Evolutionary conservation across 2,329 filamentous ascomycete genomes (phyloP), one percentile per base, ranked within the genome.

Genomic region (Trichophyton rubrum): DNA sequence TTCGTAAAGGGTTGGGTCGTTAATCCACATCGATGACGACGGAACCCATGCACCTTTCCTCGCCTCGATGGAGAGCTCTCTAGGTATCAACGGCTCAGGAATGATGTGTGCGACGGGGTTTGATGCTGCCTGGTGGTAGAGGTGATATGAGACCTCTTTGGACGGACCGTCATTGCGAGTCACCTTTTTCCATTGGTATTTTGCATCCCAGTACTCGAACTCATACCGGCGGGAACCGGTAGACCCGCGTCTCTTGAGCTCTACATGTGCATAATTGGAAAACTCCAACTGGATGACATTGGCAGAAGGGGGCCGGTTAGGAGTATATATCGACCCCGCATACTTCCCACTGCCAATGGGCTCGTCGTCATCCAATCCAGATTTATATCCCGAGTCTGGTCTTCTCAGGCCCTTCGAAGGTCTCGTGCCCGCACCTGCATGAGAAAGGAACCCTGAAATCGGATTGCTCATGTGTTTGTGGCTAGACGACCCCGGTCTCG

Each of bases 251-350:
- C 89, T 84, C 66, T 82, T 85, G 58, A 99, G 77, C 65, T 96
- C 88, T 45, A 97, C 85, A 67, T 93, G 90, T 1, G 92, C 92
- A 71, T 99, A 99, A 76, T 97, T 99, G 66, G 90, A 95, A 72
- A 96, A 99, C 71, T 97, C 92, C 38, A 99, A 82, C 74, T 90
- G 89, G 71, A 92, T 88, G 40, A 82, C 86, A 72, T 95, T 90
- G 61, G 86, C 88, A 17, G 88, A 83, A 51, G 78, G 69, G 59
- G 55, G 38, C 9, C 17, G 8, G 17, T 40, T 57, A 13, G 55
- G n/a, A n/a, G 35, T 13, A 15, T 55, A 33, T 6, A 40, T 5
- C 4, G 60, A 62, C 9, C 35, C 43, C 35, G 33, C 51, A n/a
- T 60, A 61, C 38, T 27, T 62, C 59, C 56, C 63, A 58, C 64